Base-by-base conservation (phyloP, 2,329 filamentous ascomycete genomes). In the Ceratocystis eucalypticola region DNA sequence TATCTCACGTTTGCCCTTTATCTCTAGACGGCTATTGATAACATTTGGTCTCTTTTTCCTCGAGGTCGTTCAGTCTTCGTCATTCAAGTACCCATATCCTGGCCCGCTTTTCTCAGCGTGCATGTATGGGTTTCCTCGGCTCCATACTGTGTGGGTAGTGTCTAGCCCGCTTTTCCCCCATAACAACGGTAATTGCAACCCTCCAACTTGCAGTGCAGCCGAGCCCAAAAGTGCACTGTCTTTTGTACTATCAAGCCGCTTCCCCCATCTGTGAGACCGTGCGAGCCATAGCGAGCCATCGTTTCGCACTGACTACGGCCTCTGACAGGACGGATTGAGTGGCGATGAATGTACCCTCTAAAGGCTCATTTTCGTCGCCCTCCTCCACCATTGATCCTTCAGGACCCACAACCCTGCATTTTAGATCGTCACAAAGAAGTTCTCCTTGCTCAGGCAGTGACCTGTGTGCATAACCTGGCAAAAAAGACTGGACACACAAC, bases 141-240 rank as follows among this genome's bases (percentile, higher is more conserved):
- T 20, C 55, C n/a, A 30, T 57, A 57, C 53, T 57, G 53, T 57
- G 53, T 57, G 55, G 28, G 33, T 37, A 59, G 37, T 37, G 55
- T 59, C 53, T 30, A 57, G 55, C 25, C 28, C 55, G n/a, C 55
- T 33, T 59, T 25, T 22, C 22, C 50, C 28, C 28, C 53, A n/a
- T 57, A 57, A 41, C 37, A 25, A n/a, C 12, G 53, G 53, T 57
- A 57, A 57, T 57, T 28, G 59, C 33, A 62, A 44, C 20, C 41
- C 33, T 41, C 33, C 59, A 46, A 3, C 25, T 62, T 62, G 22
- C 15, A 64, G 28, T 12, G 46, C 46, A 53, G 22, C 45, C 41
- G 28, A 64, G 41, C 41, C 62, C 53, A 53, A 64, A 25, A 22
- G 20, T 25, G 64, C 64, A 65, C 64, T 65, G 64, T 57, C 53